Evolutionary conservation across 2,329 filamentous ascomycete genomes (phyloP).

Genomic region (Neonectria hederae): DNA sequence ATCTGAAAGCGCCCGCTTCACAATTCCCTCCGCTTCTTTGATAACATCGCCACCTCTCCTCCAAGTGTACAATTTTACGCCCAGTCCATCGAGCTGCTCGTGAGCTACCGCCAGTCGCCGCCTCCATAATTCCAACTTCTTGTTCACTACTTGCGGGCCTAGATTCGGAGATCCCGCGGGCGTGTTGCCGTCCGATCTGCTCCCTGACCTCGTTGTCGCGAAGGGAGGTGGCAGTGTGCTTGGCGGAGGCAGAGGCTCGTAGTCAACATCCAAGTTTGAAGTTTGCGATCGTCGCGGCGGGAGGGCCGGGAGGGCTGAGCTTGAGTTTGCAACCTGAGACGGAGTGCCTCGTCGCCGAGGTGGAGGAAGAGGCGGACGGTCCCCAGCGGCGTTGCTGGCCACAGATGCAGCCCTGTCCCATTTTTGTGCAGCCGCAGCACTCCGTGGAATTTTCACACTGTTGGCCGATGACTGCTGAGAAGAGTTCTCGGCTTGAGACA

Average conservation of each 20-base stretch:
- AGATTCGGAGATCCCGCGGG: constrained; percentile 49
- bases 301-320: constrained; percentile 42
- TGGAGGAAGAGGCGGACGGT: constrained; percentile 56
- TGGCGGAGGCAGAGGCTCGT: constrained; percentile 52
- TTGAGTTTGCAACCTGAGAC: constrained; percentile 39
- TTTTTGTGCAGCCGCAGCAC: constrained; percentile 24
- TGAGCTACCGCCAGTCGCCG: constrained; percentile 73
- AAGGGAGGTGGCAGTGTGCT: constrained; percentile 35
- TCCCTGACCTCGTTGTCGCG: constrained; percentile 40
- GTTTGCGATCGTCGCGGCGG: constrained; percentile 45
- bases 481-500: constrained; percentile 54
- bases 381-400: constrained; percentile 19
- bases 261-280: constrained; percentile 54
- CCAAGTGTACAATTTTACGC: constrained; percentile 78
- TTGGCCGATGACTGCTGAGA: constrained; percentile 46
- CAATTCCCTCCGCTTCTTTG: constrained; percentile 71
- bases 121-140: constrained; percentile 78
- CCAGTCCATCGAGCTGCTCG: constrained; percentile 67
- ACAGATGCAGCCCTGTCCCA: constrained; percentile 28
- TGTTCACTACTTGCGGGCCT: constrained; percentile 59
- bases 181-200: constrained; percentile 45
- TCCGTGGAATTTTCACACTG: constrained; percentile 28
- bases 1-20: constrained; percentile 63
- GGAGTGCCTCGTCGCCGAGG: constrained; percentile 57
- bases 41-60: constrained; percentile 75